Evolutionary conservation across 306 rosid species (phyloP).

Genomic region (Fragaria nilgerrensis): DNA sequence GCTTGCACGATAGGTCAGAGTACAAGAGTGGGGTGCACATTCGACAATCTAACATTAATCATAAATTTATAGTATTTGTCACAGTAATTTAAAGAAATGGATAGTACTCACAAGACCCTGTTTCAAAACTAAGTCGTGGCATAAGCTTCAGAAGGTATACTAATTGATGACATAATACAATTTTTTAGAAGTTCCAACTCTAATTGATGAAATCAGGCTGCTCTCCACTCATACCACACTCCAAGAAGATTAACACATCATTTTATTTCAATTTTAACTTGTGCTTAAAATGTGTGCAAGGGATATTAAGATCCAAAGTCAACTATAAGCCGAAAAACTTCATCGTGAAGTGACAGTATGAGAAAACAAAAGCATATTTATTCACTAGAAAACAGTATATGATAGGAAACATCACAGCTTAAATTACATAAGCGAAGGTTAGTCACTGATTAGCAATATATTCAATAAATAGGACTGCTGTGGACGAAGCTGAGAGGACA

Average conservation of each 20-base stretch:
- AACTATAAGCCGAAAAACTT: neutral
- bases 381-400: neutral
- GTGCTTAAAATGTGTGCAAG: neutral
- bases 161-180: neutral
- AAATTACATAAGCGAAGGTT: neutral
- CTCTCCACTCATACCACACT: neutral
- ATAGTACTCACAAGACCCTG: neutral
- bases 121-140: neutral
- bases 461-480: neutral
- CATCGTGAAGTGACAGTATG: neutral
- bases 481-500: neutral
- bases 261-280: neutral
- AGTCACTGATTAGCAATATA: neutral
- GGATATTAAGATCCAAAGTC: neutral
- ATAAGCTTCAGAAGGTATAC: neutral
- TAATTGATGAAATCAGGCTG: neutral
- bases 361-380: neutral
- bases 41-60: neutral
- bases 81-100: neutral
- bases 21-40: neutral
- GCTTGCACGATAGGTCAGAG: neutral
- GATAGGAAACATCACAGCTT: neutral
- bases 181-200: neutral
- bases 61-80: neutral
- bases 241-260: no score